Evolutionary conservation across 768 basidiomycete species (phyloP).

Genomic region (Lactarius sanguifluus): DNA sequence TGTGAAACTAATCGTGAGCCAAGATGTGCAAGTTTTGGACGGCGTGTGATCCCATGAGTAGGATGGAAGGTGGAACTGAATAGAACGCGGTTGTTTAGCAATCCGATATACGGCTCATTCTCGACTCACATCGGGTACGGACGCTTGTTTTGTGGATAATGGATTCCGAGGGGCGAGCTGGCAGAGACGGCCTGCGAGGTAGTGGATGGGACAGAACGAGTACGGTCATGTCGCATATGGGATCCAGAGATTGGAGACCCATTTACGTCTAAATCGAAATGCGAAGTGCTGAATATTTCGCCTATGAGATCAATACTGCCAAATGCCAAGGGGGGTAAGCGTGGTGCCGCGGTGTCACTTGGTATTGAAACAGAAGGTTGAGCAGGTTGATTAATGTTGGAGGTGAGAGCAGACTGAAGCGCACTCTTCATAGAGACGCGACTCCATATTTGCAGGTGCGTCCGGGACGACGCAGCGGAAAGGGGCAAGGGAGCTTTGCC

Average conservation of each 20-base stretch:
- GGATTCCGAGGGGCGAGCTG: not conserved
- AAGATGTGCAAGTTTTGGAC: conserved; percentile 14
- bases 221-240: conserved; percentile 26
- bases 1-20: conserved; percentile 4
- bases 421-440: conserved; percentile 29
- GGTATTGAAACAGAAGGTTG: conserved; percentile 6
- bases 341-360: conserved; percentile 19
- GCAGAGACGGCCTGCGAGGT: conserved; percentile 8
- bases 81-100: not conserved
- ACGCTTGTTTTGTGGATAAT: conserved; percentile 13
- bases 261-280: conserved; percentile 14
- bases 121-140: conserved; percentile 14
- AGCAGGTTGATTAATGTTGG: conserved; percentile 20
- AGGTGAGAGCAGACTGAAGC: conserved; percentile 28
- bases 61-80: conserved; percentile 10
- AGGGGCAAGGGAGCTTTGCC: conserved; percentile 8
- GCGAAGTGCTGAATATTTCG: conserved; percentile 28
- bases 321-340: conserved; percentile 28
- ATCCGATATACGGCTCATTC: not conserved
- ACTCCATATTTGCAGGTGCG: conserved; percentile 28
- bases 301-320: conserved; percentile 26
- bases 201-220: conserved; percentile 27
- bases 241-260: conserved; percentile 7
- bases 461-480: conserved; percentile 17
- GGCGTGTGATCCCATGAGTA: conserved; percentile 6